Evolutionary conservation across 1,139 yeast genomes (phyloP).

Genomic region (Blastobotrys petasosporus): DNA sequence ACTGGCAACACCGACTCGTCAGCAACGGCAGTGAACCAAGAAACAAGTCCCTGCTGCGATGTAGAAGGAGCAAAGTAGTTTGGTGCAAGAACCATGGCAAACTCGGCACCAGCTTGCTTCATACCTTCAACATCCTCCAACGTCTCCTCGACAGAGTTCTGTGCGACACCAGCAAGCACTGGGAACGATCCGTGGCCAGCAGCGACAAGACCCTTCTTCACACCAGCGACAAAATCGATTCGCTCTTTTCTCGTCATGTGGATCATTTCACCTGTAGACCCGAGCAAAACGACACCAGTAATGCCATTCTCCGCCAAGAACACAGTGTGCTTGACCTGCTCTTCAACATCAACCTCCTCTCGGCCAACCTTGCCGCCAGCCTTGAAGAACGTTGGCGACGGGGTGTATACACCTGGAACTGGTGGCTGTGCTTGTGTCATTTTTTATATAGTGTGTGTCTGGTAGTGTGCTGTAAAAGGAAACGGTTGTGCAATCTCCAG

Average conservation of each 20-base stretch:
- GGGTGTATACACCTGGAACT: slow-evolving; percentile 42
- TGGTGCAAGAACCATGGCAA: slow-evolving; percentile 44
- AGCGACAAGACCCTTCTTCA: slow-evolving; percentile 35
- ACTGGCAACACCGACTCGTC: slow-evolving; percentile 42
- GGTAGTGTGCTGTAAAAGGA: too few relatives aligned
- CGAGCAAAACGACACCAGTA: slow-evolving; percentile 43
- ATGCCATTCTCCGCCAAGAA: slow-evolving; percentile 41
- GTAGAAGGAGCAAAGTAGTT: slow-evolving; percentile 43
- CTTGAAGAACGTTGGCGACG: slow-evolving; percentile 47
- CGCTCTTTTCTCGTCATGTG: slow-evolving; percentile 44
- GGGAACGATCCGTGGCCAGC: slow-evolving; percentile 34
- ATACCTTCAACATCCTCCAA: slow-evolving; percentile 35
- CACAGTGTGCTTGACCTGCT: slow-evolving; percentile 42
- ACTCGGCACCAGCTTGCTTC: slow-evolving; percentile 41
- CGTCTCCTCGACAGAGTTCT: slow-evolving; percentile 39
- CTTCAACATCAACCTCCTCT: slow-evolving; percentile 39
- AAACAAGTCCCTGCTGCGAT: slow-evolving; percentile 41
- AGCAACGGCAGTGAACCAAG: slow-evolving; percentile 43
- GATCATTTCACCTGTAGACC: slow-evolving; percentile 47
- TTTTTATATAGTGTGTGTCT: background rate
- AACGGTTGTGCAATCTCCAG: too few relatives aligned
- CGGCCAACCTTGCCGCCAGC: slow-evolving; percentile 25
- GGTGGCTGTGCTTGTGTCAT: slow-evolving; percentile 12
- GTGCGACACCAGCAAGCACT: slow-evolving; percentile 45
- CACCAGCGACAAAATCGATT: slow-evolving; percentile 31